Conservation (phyloP, 2,329 filamentous ascomycete species). For the Xylariaceae sp. region DNA sequence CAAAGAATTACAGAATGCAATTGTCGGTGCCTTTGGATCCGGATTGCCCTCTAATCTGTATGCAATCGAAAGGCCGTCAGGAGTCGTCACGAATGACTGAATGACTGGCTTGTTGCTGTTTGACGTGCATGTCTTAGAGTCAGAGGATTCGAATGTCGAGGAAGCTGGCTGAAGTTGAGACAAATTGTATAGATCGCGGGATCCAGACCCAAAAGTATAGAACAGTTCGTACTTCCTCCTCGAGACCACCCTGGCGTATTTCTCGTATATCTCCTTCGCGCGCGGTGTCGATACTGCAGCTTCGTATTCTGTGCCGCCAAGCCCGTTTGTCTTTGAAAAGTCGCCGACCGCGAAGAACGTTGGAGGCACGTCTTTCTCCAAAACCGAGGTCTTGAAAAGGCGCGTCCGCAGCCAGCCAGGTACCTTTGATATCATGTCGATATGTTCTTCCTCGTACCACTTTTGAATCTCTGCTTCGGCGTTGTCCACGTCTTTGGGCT, state of each 20-base stretch:
- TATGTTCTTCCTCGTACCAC: conserved; percentile 77
- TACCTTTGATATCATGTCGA: conserved; percentile 67
- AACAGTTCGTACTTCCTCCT: conserved; percentile 68
- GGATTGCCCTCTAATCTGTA: conserved; percentile 75
- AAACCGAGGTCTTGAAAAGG: conserved; percentile 63
- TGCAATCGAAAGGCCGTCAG: conserved; percentile 66
- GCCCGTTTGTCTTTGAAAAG: conserved; percentile 63
- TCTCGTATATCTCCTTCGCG: conserved; percentile 55
- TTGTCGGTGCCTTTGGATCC: conserved; percentile 63
- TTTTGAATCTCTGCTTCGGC: conserved; percentile 55
- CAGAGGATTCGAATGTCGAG: conserved; percentile 52
- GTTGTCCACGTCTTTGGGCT: conserved; percentile 47
- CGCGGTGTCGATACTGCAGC: conserved; percentile 62
- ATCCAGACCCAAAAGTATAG: conserved; percentile 75
- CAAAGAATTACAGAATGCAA: conserved; percentile 78
- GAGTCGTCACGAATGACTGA: conserved; percentile 64
- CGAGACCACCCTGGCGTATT: conserved; percentile 55
- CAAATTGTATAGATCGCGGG: conserved; percentile 63
- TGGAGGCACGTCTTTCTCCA: conserved; percentile 50
- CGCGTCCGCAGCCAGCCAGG: conserved; percentile 77
- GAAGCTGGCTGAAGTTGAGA: conserved; percentile 44
- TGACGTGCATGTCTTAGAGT: conserved; percentile 54
- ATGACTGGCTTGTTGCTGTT: conserved; percentile 53
- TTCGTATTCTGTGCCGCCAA: conserved; percentile 62
- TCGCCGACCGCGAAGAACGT: conserved; percentile 71